A percentile compares a stretch with the other conserved stretches of the same genome.
Conservation (phyloP, 352 stramenopile genomes). For the Phytophthora kernoviae region DNA sequence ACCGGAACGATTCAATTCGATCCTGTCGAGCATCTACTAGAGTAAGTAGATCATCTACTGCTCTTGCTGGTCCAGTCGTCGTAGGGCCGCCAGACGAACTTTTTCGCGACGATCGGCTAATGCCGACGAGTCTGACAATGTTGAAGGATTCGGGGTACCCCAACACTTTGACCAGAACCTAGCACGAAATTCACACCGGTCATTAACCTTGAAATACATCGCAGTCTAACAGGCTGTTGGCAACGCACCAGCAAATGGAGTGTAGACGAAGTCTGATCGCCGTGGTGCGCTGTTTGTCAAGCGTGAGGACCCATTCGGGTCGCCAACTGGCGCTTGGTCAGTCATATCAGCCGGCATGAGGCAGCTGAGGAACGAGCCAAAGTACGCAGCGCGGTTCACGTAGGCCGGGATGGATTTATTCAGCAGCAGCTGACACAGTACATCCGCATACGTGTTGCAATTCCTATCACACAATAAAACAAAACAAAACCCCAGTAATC, state of each 20-base stretch:
- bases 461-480: conserved; percentile 56
- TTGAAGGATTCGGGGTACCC: conserved; percentile 25
- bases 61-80: conserved; percentile 41
- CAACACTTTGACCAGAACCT: conserved; percentile 55
- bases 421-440: conserved; percentile 82
- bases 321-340: conserved; percentile 68
- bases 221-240: neutral
- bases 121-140: conserved; percentile 27
- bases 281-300: conserved; percentile 20
- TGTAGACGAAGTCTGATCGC: conserved; percentile 54
- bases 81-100: conserved; percentile 62
- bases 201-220: neutral
- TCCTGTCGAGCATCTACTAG: conserved; percentile 1
- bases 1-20: neutral
- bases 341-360: conserved; percentile 63
- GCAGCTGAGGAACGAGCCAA: conserved; percentile 90
- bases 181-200: neutral
- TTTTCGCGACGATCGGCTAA: conserved; percentile 70
- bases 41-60: conserved; percentile 21
- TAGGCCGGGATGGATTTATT: conserved; percentile 83
- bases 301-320: conserved; percentile 23
- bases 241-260: conserved; percentile 62
- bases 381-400: conserved; percentile 93
- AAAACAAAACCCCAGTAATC: no score
- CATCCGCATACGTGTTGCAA: conserved; percentile 95